phyloP scores from a whole-genome alignment of 768 basidiomycete genomes.

The Rhizopogon rudus region DNA sequence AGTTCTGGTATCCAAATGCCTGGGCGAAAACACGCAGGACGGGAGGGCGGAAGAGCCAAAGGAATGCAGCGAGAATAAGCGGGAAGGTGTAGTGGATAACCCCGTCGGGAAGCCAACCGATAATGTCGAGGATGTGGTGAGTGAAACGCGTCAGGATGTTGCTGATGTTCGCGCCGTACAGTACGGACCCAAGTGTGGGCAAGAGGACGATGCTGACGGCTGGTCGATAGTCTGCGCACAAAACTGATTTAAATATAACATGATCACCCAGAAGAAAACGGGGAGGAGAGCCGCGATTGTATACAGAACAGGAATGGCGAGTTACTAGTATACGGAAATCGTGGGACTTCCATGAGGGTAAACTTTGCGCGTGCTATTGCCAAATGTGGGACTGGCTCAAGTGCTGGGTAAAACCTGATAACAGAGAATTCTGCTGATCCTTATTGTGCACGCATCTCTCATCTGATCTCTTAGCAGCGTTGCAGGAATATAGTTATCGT shows the following conservation, averaged over 20 bases:
- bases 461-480: no score
- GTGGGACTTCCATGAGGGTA: conserved; percentile 61
- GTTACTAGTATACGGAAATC: conserved; percentile 67
- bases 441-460: no score
- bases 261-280: conserved; percentile 79
- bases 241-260: conserved; percentile 82
- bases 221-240: conserved; percentile 72
- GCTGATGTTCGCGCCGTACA: conserved; percentile 97
- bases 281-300: conserved; percentile 68
- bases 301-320: conserved; percentile 73
- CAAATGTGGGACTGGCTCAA: no score
- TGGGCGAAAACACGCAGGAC: conserved; percentile 80
- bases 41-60: conserved; percentile 88
- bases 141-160: conserved; percentile 95
- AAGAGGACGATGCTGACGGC: conserved; percentile 86
- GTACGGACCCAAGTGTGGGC: conserved; percentile 91
- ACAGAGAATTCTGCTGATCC: no score
- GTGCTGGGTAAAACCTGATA: no score
- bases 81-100: conserved; percentile 88
- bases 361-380: no score
- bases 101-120: conserved; percentile 98
- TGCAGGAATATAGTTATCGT: no score
- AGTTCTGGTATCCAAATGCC: conserved; percentile 91
- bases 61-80: conserved; percentile 75
- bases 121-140: conserved; percentile 84